Evolutionary conservation across 179 eudicot species (phyloP).

Genomic region (Kewa caespitosa): DNA sequence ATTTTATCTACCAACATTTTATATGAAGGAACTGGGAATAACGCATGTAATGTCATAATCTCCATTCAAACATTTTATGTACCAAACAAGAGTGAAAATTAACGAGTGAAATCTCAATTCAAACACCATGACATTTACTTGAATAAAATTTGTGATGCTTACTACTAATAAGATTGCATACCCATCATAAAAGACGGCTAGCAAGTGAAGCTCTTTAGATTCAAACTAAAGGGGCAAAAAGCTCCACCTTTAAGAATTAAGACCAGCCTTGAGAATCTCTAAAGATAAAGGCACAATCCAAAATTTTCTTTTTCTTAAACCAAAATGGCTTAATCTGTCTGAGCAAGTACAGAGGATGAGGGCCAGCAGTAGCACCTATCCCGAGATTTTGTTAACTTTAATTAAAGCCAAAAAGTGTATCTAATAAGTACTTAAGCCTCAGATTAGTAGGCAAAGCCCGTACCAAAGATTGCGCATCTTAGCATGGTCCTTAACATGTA

Average conservation of each 20-base stretch:
- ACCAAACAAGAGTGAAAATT: too few relatives aligned
- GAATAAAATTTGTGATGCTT: too few relatives aligned
- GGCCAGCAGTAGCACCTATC: slow-evolving; percentile 30
- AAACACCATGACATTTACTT: too few relatives aligned
- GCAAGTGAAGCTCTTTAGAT: slow-evolving; percentile 34
- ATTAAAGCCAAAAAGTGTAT: slow-evolving; percentile 37
- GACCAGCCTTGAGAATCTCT: slow-evolving; percentile 53
- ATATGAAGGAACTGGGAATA: too few relatives aligned
- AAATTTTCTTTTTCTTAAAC: slow-evolving; percentile 6
- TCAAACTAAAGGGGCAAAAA: slow-evolving; percentile 49
- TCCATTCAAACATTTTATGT: too few relatives aligned
- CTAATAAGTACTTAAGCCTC: slow-evolving; percentile 31
- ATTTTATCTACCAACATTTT: too few relatives aligned
- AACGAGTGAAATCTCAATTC: too few relatives aligned
- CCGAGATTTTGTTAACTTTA: slow-evolving; percentile 36
- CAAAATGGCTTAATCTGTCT: slow-evolving; percentile 2
- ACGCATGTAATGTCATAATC: too few relatives aligned
- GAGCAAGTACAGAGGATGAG: slow-evolving; percentile 25
- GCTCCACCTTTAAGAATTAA: slow-evolving; percentile 45
- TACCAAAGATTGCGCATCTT: slow-evolving; percentile 13
- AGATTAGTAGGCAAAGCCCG: slow-evolving; percentile 8
- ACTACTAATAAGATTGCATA: neutral
- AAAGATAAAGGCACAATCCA: slow-evolving; percentile 39
- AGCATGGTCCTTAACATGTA: neutral
- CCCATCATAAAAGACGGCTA: slow-evolving; percentile 33